Conservation (phyloP, 148 eudicot genomes). For the Spergularia marina region DNA sequence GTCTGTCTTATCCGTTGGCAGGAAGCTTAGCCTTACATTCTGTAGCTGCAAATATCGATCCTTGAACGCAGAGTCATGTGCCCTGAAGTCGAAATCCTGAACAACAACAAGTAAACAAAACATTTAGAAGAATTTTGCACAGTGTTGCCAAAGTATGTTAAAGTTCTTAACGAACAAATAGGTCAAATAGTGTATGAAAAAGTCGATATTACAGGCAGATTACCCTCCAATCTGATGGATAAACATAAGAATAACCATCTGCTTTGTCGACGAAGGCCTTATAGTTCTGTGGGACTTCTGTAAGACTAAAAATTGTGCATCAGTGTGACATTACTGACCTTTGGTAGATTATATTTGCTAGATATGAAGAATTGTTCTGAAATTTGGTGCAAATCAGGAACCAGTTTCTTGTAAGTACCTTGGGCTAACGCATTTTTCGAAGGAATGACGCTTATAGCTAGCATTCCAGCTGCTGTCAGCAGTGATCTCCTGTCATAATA, state of each 20-base stretch:
- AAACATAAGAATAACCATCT: conserved; percentile 87
- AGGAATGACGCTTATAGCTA: conserved; percentile 47
- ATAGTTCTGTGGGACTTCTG: conserved; percentile 55
- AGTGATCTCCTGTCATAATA: conserved; percentile 49
- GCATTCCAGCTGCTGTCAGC: conserved; percentile 50
- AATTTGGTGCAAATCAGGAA: not conserved
- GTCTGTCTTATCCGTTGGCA: conserved; percentile 76
- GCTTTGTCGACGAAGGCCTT: conserved; percentile 58
- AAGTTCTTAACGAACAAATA: too few species aligned
- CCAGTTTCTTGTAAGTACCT: conserved; percentile 35
- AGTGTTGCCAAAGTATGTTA: too few species aligned
- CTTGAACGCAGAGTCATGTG: conserved; percentile 85
- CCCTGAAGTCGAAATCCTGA: conserved; percentile 76
- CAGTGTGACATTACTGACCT: not conserved
- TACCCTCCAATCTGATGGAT: conserved; percentile 99
- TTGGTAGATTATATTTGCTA: not conserved
- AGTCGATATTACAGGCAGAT: not conserved
- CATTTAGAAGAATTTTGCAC: not conserved
- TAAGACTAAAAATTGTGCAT: conserved; percentile 18
- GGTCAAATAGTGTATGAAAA: too few species aligned
- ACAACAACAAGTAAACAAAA: not conserved
- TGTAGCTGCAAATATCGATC: conserved; percentile 73
- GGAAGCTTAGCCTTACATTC: conserved; percentile 78
- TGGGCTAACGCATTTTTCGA: conserved; percentile 46
- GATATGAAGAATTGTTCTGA: not conserved